Percentiles rank a stretch among this genome's conserved stretches.
These are phyloP conservation scores for Exophiala bonariae DNA, from an alignment of 2,329 filamentous ascomycete genomes.

Conservation along the genomic window DNA sequence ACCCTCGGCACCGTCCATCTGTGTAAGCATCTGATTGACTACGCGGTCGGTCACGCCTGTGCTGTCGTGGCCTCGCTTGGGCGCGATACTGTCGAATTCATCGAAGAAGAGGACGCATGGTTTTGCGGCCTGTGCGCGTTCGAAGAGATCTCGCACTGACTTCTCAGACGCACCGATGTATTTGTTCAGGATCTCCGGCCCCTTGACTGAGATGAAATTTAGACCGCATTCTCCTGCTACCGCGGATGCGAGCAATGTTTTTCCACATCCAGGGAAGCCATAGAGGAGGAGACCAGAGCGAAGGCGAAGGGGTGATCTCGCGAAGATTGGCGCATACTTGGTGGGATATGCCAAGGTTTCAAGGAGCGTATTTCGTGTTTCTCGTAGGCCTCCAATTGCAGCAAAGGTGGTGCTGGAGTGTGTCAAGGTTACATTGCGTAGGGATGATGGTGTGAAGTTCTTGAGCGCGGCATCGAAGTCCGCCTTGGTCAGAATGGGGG, in stretches of 20 bases:
- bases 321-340: conserved; percentile 96
- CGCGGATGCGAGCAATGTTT: conserved; percentile 90
- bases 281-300: conserved; percentile 90
- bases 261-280: conserved; percentile 93
- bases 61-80: conserved; percentile 93
- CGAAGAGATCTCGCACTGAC: conserved; percentile 91
- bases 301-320: conserved; percentile 89
- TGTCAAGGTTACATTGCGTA: conserved; percentile 91
- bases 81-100: conserved; percentile 96
- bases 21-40: conserved; percentile 95
- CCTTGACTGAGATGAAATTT: conserved; percentile 98
- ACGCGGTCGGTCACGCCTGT: conserved; percentile 98
- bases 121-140: conserved; percentile 82
- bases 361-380: conserved; percentile 85
- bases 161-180: conserved; percentile 98
- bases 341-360: conserved; percentile 97
- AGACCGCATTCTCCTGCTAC: conserved; percentile 97
- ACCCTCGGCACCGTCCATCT: conserved; percentile 98
- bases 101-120: conserved; percentile 98
- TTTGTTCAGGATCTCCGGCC: conserved; percentile 97
- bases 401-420: conserved; percentile 90
- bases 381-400: conserved; percentile 82
- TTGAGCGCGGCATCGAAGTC: conserved; percentile 86
- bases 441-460: conserved; percentile 91
- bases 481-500: conserved; percentile 64